A percentile compares a stretch with the other conserved stretches of the same genome.
Conservation (phyloP, 768 basidiomycete genomes). For the Hygrophoropsis aurantiaca region DNA sequence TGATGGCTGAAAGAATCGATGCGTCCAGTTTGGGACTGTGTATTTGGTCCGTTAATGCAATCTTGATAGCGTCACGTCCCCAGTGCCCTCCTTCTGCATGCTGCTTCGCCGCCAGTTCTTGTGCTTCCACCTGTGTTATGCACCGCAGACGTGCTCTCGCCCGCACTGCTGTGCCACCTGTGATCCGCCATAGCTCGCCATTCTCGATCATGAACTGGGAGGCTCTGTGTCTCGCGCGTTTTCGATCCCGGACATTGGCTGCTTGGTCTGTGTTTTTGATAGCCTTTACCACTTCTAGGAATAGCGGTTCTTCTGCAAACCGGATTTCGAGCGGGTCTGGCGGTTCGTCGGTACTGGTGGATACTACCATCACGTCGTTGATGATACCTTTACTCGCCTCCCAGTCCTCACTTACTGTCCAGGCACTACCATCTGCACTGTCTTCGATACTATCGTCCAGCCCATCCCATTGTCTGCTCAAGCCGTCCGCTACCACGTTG, state of each 20-base stretch:
- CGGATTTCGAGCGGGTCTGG: neutral
- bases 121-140: constrained; percentile 24
- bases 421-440: constrained; percentile 27
- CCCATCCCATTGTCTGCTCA: constrained; percentile 25
- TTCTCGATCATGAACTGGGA: constrained; percentile 18
- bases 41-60: constrained; percentile 21
- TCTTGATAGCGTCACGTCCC: constrained; percentile 33
- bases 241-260: constrained; percentile 6
- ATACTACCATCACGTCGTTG: constrained; percentile 15
- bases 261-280: constrained; percentile 12
- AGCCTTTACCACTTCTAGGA: constrained; percentile 14
- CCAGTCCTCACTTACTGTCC: constrained; percentile 31
- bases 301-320: constrained; percentile 15
- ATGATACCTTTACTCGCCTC: constrained; percentile 15
- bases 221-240: constrained; percentile 14
- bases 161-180: constrained; percentile 6
- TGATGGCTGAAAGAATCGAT: constrained; percentile 12
- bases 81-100: constrained; percentile 30
- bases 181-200: constrained; percentile 20
- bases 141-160: constrained; percentile 23
- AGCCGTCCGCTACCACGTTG: constrained; percentile 29
- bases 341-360: neutral
- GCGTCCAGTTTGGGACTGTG: constrained; percentile 25
- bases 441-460: neutral
- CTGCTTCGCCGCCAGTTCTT: constrained; percentile 12